Base-by-base conservation (phyloP, 371 early-diverging fungal genomes). In the Rhizopus arrhizus region DNA sequence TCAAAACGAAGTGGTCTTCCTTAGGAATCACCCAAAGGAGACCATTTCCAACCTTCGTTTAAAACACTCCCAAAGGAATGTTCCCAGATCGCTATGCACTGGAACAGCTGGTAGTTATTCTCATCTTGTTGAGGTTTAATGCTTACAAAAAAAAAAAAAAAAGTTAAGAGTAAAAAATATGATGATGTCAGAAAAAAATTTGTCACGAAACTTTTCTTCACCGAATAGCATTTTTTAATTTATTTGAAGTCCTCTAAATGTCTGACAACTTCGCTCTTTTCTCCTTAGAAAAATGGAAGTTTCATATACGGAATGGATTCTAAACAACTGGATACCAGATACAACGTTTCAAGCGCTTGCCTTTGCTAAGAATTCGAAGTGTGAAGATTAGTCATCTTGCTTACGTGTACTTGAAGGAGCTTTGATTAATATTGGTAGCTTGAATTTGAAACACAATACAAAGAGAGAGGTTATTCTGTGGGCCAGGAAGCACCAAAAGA, bases 1-100 rank as follows among this genome's bases (percentile, higher is more conserved):
- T 58, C 48, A 48, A 58, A 58, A 58, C 48, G 50, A 58, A 58
- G 58, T 58, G 58, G 46, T 58, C 58, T 49, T 48, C 40, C 48
- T 48, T 49, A 38, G 58, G 58, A 48, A 58, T 42, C 43, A 42
- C 43, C 43, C 43, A 42, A 38, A 42, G 43, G 12, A 42, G 43
- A 42, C 43, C 43, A 49, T 58, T 58, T 35, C 58, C 28, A 58
- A 49, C 38, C 58, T 58, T 35, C 58, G 36, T 58, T 58, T 58
- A 58, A 58, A 48, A 58, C 49, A 58, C 49, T 48, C 10, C 45
- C 33, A 35, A 56, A 32, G 46, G 57, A 9, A 46, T 56, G 45
- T 56, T 46, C 48, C 46, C 47, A 58, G 48, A 38, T 38, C 48
- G 58, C 58, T 49, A 49, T 58, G 58, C 49, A 48, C 50, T 58